These are phyloP conservation scores for Thraustotheca clavata DNA, from an alignment of 352 stramenopile genomes.

Conservation along the genomic window DNA sequence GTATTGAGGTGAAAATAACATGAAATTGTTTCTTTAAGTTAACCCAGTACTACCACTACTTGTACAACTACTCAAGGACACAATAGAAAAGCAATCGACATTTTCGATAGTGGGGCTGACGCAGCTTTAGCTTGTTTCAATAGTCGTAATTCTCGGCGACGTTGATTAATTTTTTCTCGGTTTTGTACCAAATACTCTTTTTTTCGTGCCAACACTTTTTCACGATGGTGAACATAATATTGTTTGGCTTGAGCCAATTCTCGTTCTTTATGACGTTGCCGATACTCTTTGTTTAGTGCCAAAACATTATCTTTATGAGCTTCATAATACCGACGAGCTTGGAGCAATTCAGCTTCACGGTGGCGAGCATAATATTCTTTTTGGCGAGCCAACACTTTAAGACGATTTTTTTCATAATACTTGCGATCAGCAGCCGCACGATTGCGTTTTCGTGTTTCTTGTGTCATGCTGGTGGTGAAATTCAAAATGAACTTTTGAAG, in stretches of 20 bases:
- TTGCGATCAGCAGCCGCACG: background rate
- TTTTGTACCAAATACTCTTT: background rate
- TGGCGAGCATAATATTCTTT: constrained; percentile 13
- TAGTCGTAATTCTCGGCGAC: background rate
- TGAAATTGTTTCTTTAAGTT: no score
- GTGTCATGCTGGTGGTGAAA: background rate
- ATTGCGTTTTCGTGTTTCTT: background rate
- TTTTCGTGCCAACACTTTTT: background rate
- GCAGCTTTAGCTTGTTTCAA: background rate
- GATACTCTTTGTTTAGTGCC: constrained; percentile 11
- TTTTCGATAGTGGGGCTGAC: background rate
- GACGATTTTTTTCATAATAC: constrained; percentile 15
- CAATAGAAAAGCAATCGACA: background rate
- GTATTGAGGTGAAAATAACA: no score
- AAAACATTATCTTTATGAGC: constrained; percentile 8
- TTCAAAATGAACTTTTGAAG: no score
- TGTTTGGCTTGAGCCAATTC: constrained; percentile 2
- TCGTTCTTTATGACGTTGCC: constrained; percentile 16
- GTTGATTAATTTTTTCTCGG: background rate
- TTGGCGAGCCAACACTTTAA: background rate
- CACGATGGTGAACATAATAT: constrained; percentile 11
- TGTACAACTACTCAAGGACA: background rate
- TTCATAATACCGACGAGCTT: background rate
- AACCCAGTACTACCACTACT: no score
- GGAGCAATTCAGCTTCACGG: background rate